Percentiles rank a stretch among this genome's conserved stretches.
phyloP scores from a whole-genome alignment of 805 yeast genomes.

The Hanseniaspora singularis region DNA sequence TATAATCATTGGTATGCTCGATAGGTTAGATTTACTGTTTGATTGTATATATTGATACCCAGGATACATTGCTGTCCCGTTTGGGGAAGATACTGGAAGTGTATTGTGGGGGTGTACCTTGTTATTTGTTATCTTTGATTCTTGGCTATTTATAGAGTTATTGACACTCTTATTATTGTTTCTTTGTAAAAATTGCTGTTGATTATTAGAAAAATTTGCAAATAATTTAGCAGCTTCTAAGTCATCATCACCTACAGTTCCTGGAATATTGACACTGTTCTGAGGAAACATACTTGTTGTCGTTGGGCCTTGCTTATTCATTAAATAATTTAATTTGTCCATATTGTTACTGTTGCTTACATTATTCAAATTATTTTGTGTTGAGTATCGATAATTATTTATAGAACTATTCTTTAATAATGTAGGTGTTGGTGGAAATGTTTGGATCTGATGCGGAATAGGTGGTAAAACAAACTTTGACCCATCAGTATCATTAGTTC shows the following conservation, averaged over 20 bases:
- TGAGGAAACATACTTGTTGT: background rate
- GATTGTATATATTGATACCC: too few relatives aligned
- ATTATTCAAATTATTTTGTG: too few relatives aligned
- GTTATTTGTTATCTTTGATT: too few relatives aligned
- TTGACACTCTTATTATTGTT: background rate
- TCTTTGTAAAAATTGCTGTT: background rate
- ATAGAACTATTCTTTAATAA: too few relatives aligned
- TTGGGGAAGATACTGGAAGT: too few relatives aligned
- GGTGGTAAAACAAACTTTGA: background rate
- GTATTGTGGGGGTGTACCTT: too few relatives aligned
- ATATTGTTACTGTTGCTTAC: too few relatives aligned
- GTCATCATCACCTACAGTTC: background rate
- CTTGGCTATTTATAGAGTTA: too few relatives aligned
- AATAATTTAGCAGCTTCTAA: constrained; percentile 9
- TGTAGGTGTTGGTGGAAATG: background rate
- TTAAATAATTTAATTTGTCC: background rate
- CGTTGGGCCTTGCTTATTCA: background rate
- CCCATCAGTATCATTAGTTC: background rate
- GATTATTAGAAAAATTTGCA: constrained; percentile 10
- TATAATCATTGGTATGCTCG: too few relatives aligned
- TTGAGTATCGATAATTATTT: too few relatives aligned
- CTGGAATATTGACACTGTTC: background rate
- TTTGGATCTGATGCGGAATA: background rate
- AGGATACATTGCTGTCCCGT: too few relatives aligned
- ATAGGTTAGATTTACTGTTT: too few relatives aligned